Evolutionary conservation across 805 yeast genomes (phyloP), one percentile per base, ranked within the genome.

Genomic region (Yarrowia divulgata): DNA sequence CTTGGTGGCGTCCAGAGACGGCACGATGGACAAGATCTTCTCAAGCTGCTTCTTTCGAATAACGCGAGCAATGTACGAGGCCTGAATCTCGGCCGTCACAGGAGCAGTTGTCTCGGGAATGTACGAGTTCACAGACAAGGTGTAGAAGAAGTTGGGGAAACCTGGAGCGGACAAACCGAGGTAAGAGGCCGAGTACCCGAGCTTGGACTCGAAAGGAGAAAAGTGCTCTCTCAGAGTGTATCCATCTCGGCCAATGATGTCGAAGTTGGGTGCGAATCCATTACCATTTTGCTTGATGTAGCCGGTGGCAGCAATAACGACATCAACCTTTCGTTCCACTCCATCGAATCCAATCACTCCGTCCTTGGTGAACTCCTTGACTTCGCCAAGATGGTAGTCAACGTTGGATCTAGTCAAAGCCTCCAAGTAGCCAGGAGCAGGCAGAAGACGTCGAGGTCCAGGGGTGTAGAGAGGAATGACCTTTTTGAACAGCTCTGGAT

Each of bases 341-440:
- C 71, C 69, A 18, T 71, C 73, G 8, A 43, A 52, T 3, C 72
- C 73, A 35, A 63, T 62, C 18, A 72, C 37, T 19, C 74, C 74
- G 18, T 34, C 62, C 19, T 64, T 72, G 23, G 73, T 72, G 39
- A 72, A 54, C 60, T 70, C 71, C 29, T 42, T 32, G 49, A 71
- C 67, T 13, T 71, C 70, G 6, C 62, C 58, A 13, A 55, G 67
- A 39, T 57, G 58, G 50, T 70, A 52, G 48, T 71, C 70, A 7
- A 71, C 73, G 19, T 71, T 70, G 37, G 66, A 62, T 29, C 49
- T 42, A 13, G 71, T 70, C 18, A 68, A 70, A 39, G 69, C 58
- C 39, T 71, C 73, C 46, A 66, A 68, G 45, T 71, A 71, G 10
- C 57, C 58, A 13, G 69, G 71, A 43, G 72, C 73, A 37, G 72